Evolutionary conservation across 2,329 filamentous ascomycete species (phyloP).

Genomic region (Ilyonectria mors-panacis): DNA sequence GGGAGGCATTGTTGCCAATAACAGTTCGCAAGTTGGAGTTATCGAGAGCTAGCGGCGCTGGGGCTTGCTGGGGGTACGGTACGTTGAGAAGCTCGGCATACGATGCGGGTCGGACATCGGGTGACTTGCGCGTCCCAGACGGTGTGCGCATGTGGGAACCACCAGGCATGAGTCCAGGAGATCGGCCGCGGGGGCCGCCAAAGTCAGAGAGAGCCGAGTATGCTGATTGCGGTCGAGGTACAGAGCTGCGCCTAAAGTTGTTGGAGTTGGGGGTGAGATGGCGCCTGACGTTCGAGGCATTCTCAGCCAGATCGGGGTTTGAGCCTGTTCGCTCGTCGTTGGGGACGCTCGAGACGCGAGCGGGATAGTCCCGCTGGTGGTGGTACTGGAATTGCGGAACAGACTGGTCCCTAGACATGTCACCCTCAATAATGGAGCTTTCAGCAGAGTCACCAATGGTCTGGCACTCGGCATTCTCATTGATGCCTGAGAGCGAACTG

Average conservation of each 20-base stretch:
- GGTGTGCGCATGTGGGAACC: slow-evolving; percentile 62
- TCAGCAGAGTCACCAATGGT: slow-evolving; percentile 63
- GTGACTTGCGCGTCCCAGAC: slow-evolving; percentile 69
- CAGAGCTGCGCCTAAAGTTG: slow-evolving; percentile 68
- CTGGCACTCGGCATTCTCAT: slow-evolving; percentile 63
- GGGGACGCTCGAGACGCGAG: slow-evolving; percentile 59
- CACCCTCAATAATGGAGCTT: slow-evolving; percentile 66
- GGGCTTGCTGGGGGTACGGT: slow-evolving; percentile 84
- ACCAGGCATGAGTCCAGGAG: slow-evolving; percentile 63
- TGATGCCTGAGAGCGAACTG: slow-evolving; percentile 68
- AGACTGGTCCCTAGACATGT: slow-evolving; percentile 57
- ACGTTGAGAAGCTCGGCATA: slow-evolving; percentile 75
- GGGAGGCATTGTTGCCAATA: slow-evolving; percentile 90
- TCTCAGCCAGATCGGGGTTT: slow-evolving; percentile 67
- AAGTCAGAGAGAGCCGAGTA: slow-evolving; percentile 83
- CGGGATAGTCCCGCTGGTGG: slow-evolving; percentile 66
- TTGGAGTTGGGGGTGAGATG: slow-evolving; percentile 74
- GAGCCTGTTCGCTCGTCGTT: slow-evolving; percentile 63
- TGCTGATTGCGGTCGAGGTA: slow-evolving; percentile 80
- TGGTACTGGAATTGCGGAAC: slow-evolving; percentile 75
- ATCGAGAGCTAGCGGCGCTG: slow-evolving; percentile 78
- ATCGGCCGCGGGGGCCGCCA: slow-evolving; percentile 74
- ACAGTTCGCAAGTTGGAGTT: slow-evolving; percentile 84
- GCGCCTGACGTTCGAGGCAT: slow-evolving; percentile 67
- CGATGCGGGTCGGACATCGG: slow-evolving; percentile 67